Evolutionary conservation across 371 early-diverging fungal species (phyloP), one percentile per base, ranked within the genome.

Genomic region (Rhizopus arrhizus): DNA sequence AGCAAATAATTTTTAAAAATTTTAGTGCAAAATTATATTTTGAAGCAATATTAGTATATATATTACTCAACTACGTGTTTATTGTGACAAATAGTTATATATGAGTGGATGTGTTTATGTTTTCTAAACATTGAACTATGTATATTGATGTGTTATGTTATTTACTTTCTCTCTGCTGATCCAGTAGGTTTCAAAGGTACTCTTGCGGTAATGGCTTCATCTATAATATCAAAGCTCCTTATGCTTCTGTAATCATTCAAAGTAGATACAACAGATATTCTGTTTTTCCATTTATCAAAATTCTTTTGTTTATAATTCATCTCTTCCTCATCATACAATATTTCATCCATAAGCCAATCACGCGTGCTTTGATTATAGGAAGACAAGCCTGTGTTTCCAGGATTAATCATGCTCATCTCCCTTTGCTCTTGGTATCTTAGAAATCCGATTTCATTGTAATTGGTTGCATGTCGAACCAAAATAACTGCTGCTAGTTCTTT

Each of bases 401-500:
- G 51, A 68, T 62, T 61, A 6, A 64, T 50, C 59, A 72, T 56
- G 62, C 70, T 63, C 61, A 57, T 64, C 50, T 45, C 73, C 5
- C 65, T 38, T 31, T 72, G 70, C 29, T 70, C 61, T 16, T 75
- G 73, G 49, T 73, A 70, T 40, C 66, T 38, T 12, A 73, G 64
- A 54, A 77, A 67, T 15, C 74, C 70, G 32, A 74, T 68, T 11
- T 74, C 72, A 22, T 69, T 71, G 56, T 72, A 74, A 32, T 73
- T 74, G 11, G 75, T 69, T 0, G 80, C 77, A 60, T 85, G 85
- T 28, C 82, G 72, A 7, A 87, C 87, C 29, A 87, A 66, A 12
- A 85, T 77, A 0, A 81, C 82, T 2, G 85, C 85, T 0, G 85
- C 86, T 42, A 87, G 61, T 51, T 87, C 87, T 62, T 86, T 86